Percentiles rank a stretch among this genome's conserved stretches.
These are phyloP conservation scores for Gossypioides kirkii DNA, from an alignment of 345 rosid species.

Conservation along the genomic window DNA sequence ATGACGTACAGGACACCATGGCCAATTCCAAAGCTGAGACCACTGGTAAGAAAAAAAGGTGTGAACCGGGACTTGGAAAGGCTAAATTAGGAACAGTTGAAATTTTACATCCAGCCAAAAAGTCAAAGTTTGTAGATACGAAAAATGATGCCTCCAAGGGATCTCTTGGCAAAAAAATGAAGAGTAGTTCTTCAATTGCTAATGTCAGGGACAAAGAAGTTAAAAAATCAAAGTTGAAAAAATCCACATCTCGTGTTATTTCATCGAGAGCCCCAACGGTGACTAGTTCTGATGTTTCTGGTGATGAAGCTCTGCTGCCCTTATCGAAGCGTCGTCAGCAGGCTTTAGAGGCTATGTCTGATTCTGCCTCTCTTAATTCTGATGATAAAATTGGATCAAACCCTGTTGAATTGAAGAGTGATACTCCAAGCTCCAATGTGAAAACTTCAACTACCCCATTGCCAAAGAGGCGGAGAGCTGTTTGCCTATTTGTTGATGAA, in stretches of 20 bases:
- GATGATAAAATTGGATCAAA: constrained; percentile 37
- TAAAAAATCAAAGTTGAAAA: constrained; percentile 26
- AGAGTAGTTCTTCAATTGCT: constrained; percentile 30
- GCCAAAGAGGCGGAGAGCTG: constrained; percentile 67
- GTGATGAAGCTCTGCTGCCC: constrained; percentile 57
- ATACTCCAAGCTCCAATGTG: constrained; percentile 27
- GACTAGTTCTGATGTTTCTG: constrained; percentile 35
- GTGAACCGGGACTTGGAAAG: constrained; percentile 38
- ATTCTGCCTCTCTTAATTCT: constrained; percentile 38
- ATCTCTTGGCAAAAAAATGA: constrained; percentile 22
- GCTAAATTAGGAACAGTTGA: constrained; percentile 34
- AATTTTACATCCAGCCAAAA: constrained; percentile 42
- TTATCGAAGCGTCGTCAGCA: constrained; percentile 49
- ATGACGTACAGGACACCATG: constrained; percentile 22
- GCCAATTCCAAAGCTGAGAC: constrained; percentile 27
- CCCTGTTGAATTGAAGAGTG: constrained; percentile 34
- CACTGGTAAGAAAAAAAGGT: constrained; percentile 32
- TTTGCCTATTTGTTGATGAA: constrained; percentile 60
- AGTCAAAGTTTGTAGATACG: constrained; percentile 36
- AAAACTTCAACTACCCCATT: constrained; percentile 37
- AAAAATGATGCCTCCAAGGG: constrained; percentile 28
- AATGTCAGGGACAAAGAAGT: constrained; percentile 29
- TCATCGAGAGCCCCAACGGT: constrained; percentile 41
- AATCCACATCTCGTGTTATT: constrained; percentile 23
- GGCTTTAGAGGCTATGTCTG: constrained; percentile 58